phyloP scores from a whole-genome alignment of 257 asterid genomes.

The Solanum okadae region DNA sequence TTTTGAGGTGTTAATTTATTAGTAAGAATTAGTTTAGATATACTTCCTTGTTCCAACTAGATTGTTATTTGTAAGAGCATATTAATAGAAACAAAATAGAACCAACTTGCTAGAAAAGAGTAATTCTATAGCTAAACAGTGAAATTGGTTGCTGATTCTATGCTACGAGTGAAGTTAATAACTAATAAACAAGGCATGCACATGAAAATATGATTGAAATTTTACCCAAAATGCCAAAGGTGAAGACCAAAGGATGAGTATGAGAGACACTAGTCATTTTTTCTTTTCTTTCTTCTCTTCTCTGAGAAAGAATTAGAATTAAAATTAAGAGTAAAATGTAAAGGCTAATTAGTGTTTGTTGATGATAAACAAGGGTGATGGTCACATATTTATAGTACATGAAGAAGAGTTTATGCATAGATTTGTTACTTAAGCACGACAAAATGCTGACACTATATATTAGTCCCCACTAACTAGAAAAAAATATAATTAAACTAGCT shows the following conservation, averaged over 20 bases:
- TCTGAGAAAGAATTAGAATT: background rate
- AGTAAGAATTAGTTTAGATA: background rate
- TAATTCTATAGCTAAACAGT: background rate
- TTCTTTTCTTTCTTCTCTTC: background rate
- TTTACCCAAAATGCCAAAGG: constrained; percentile 1
- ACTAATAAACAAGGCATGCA: too few relatives aligned
- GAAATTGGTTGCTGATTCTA: background rate
- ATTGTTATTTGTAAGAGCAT: background rate
- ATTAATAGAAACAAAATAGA: background rate
- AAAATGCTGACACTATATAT: background rate
- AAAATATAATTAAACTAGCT: background rate
- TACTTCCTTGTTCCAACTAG: background rate
- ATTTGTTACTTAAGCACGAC: background rate
- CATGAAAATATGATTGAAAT: background rate
- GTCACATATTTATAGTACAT: background rate
- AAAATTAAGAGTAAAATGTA: background rate
- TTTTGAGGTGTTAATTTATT: background rate
- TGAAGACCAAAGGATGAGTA: background rate
- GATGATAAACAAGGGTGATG: background rate
- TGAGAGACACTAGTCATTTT: background rate
- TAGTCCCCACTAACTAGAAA: background rate
- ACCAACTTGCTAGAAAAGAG: background rate
- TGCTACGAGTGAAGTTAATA: background rate
- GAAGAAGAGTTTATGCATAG: background rate
- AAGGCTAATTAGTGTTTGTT: background rate